Base-by-base conservation (phyloP, 2,329 filamentous ascomycete species). In the Paramyrothecium sp. region DNA sequence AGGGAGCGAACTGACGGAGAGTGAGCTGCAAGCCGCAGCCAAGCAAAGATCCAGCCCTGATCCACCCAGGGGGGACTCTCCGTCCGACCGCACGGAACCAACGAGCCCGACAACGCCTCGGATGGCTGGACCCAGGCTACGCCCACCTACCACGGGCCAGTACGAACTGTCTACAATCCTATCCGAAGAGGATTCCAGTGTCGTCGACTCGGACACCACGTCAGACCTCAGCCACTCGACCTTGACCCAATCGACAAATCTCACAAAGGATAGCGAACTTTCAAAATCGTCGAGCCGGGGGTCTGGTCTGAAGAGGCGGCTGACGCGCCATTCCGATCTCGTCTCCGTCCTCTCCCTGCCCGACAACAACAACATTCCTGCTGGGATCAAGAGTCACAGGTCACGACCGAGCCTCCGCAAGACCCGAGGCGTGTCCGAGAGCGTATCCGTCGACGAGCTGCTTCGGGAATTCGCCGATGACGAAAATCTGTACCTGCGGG, bases 301-400 rank as follows among this genome's bases (percentile, higher is more conserved):
- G 60, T 74, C 81, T 1, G 81, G 79, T 48, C 76, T 91, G 34
- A 91, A 89, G 71, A 85, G 91, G 61, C 86, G 90, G 58, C 81
- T 97, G 44, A 97, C 93, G 3, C 96, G 91, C 58, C 93, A 98
- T 73, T 92, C 92, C 17, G 95, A 99, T 72, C 81, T 99, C 22
- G 91, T 99, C 44, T 98, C 95, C 1, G 92, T 97, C 3, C 79
- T 99, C 10, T 98, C 93, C 0, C 76, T 91, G 58, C 87, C 89
- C 0, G 81, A 87, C 58, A 76, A 85, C 56, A 74, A 74, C 38
- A 74, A 77, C 23, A 76, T 84, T 34, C 81, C 85, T 53, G 81
- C 82, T 52, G 82, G 88, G 57, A 84, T 82, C 58, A 86, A 81
- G 67, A 92, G 89, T 68, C 86, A 91, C 59, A 84, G 88, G 57